phyloP scores from a whole-genome alignment of 495 filamentous ascomycete genomes.

The Tuber umbilicatum region DNA sequence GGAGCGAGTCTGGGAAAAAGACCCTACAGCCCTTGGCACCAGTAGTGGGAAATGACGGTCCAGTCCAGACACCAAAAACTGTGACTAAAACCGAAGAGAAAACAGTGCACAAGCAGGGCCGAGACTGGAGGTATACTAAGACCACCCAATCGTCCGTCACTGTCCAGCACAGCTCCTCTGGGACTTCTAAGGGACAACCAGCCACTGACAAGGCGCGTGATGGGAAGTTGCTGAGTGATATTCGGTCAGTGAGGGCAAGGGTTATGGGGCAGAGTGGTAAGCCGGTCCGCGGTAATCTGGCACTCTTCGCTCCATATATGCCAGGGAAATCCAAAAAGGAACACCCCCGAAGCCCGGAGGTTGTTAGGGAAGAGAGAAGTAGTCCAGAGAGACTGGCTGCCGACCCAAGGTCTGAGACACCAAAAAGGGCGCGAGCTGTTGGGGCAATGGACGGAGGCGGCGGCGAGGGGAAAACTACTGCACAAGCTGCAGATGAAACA shows the following conservation, averaged over 20 bases:
- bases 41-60: constrained; percentile 12
- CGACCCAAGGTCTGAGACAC: constrained; percentile 12
- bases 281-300: constrained; percentile 25
- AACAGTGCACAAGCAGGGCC: constrained; percentile 8
- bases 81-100: neutral
- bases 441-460: constrained; percentile 25
- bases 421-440: constrained; percentile 13
- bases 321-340: constrained; percentile 19
- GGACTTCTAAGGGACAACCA: constrained; percentile 19
- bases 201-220: constrained; percentile 31
- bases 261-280: constrained; percentile 22
- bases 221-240: constrained; percentile 39
- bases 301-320: constrained; percentile 38
- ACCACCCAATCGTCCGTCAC: constrained; percentile 3
- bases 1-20: constrained; percentile 33
- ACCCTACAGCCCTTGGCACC: neutral
- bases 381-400: neutral
- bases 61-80: constrained; percentile 13
- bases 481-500: neutral
- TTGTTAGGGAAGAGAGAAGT: neutral
- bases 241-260: constrained; percentile 38
- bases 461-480: constrained; percentile 1
- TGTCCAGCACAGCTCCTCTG: constrained; percentile 19
- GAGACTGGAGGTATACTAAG: constrained; percentile 8
- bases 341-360: neutral